Conservation (phyloP, 805 yeast genomes). For the Saccharomycopsis sp. region DNA sequence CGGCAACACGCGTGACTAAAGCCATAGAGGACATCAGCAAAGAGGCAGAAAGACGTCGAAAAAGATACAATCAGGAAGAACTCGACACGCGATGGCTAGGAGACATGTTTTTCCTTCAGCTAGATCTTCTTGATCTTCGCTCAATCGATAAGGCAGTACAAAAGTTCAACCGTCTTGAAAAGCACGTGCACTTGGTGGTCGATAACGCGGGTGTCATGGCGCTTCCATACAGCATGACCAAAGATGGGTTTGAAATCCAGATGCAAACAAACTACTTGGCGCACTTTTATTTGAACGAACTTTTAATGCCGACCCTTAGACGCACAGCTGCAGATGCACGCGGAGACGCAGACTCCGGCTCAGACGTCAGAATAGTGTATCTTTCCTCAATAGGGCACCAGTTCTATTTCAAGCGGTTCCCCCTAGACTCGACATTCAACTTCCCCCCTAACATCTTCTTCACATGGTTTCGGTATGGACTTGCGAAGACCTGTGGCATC, state of each 20-base stretch:
- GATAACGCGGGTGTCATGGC: slow-evolving; percentile 82
- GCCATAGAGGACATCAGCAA: slow-evolving; percentile 49
- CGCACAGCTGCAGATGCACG: slow-evolving; percentile 19
- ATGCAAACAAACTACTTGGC: slow-evolving; percentile 73
- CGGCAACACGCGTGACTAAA: slow-evolving; percentile 44
- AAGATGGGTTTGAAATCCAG: slow-evolving; percentile 71
- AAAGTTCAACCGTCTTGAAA: slow-evolving; percentile 36
- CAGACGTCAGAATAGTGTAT: slow-evolving; percentile 43
- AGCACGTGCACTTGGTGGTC: slow-evolving; percentile 51
- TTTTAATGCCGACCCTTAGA: slow-evolving; percentile 48
- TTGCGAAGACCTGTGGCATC: slow-evolving; percentile 72
- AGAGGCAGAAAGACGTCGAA: slow-evolving; percentile 41
- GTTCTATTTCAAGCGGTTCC: slow-evolving; percentile 42
- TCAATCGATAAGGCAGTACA: slow-evolving; percentile 36
- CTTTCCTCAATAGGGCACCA: slow-evolving; percentile 63
- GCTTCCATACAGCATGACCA: slow-evolving; percentile 57
- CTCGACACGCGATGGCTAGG: slow-evolving; percentile 35
- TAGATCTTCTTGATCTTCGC: slow-evolving; percentile 44
- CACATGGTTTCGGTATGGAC: slow-evolving; percentile 72
- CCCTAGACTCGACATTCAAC: slow-evolving; percentile 43
- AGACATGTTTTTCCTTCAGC: slow-evolving; percentile 42
- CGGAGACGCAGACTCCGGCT: not conserved
- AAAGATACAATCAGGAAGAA: slow-evolving; percentile 17
- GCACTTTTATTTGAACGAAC: slow-evolving; percentile 63
- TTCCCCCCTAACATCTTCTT: slow-evolving; percentile 59